phyloP scores from a whole-genome alignment of 108 stramenopile genomes.

The Nitzschia sp. region DNA sequence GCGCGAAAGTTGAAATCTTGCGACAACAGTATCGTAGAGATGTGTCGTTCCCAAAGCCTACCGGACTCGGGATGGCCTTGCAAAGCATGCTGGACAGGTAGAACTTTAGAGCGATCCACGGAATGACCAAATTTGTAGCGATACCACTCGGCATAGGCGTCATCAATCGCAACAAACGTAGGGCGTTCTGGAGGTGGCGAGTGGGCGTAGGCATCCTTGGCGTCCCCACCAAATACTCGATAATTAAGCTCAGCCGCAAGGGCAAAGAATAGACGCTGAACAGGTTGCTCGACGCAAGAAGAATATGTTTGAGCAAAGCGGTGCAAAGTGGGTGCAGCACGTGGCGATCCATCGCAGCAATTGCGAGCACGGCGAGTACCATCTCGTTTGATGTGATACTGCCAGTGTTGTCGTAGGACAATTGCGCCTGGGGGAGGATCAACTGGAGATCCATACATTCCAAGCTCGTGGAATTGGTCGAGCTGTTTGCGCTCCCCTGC shows the following conservation, averaged over 20 bases:
- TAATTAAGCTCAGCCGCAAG: too few relatives aligned
- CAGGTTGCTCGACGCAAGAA: too few relatives aligned
- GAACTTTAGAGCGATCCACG: slow-evolving; percentile 23
- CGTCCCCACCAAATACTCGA: too few relatives aligned
- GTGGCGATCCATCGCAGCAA: slow-evolving; percentile 36
- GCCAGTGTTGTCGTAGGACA: slow-evolving; percentile 24
- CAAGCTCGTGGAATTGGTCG: too few relatives aligned
- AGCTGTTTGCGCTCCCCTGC: not conserved
- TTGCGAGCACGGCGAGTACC: slow-evolving; percentile 23
- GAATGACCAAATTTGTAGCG: slow-evolving; percentile 22
- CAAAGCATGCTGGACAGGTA: too few relatives aligned
- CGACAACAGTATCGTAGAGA: slow-evolving; percentile 23
- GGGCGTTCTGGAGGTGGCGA: too few relatives aligned
- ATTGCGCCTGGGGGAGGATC: not conserved
- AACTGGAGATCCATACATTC: slow-evolving; percentile 1
- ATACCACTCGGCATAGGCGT: too few relatives aligned
- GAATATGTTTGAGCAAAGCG: too few relatives aligned
- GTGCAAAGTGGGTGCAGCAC: slow-evolving; percentile 30
- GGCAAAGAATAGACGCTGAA: too few relatives aligned
- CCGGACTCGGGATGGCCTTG: slow-evolving; percentile 38
- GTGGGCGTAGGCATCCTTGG: too few relatives aligned
- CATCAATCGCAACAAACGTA: too few relatives aligned
- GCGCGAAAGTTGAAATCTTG: slow-evolving; percentile 18
- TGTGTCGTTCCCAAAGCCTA: slow-evolving; percentile 28
- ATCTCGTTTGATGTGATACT: slow-evolving; percentile 19